These are phyloP conservation scores for Bretziella fagacearum DNA, from an alignment of 2,329 filamentous ascomycete genomes.

Conservation along the genomic window DNA sequence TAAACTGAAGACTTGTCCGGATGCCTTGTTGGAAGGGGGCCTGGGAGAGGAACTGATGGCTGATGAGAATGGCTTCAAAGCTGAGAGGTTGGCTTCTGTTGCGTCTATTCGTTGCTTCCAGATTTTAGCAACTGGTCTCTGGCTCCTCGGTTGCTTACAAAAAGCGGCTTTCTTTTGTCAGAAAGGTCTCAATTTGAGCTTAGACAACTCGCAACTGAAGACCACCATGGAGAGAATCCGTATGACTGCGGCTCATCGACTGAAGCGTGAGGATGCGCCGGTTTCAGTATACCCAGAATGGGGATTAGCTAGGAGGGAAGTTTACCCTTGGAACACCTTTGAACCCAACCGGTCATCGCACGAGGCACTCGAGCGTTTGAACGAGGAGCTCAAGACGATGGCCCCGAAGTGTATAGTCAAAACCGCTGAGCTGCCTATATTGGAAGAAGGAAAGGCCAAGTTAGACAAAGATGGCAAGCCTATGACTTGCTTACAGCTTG, in stretches of 20 bases:
- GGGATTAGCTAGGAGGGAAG: slow-evolving; percentile 50
- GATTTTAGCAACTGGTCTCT: slow-evolving; percentile 38
- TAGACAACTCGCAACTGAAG: slow-evolving; percentile 37
- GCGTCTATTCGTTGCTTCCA: slow-evolving; percentile 35
- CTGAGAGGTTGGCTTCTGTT: slow-evolving; percentile 25
- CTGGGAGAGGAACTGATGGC: slow-evolving; percentile 21
- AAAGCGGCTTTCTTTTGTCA: slow-evolving; percentile 50
- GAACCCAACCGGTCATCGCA: slow-evolving; percentile 55
- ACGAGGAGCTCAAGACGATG: slow-evolving; percentile 47
- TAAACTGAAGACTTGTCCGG: slow-evolving; percentile 23
- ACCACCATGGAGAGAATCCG: slow-evolving; percentile 37
- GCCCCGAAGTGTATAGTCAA: slow-evolving; percentile 71
- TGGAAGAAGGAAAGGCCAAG: slow-evolving; percentile 39
- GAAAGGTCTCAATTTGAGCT: slow-evolving; percentile 39
- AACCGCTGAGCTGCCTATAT: slow-evolving; percentile 55
- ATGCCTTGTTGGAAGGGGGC: slow-evolving; percentile 30
- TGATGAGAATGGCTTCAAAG: neutral
- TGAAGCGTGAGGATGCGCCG: slow-evolving; percentile 30
- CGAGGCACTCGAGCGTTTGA: slow-evolving; percentile 54
- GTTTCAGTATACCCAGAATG: slow-evolving; percentile 46
- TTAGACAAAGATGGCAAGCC: slow-evolving; percentile 31
- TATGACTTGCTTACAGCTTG: slow-evolving; percentile 57
- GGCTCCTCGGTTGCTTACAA: slow-evolving; percentile 50
- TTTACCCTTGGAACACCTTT: slow-evolving; percentile 53
- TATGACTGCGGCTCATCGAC: slow-evolving; percentile 32